These are phyloP conservation scores for Fusarium buxicola DNA, from an alignment of 2,329 filamentous ascomycete genomes.

Conservation along the genomic window DNA sequence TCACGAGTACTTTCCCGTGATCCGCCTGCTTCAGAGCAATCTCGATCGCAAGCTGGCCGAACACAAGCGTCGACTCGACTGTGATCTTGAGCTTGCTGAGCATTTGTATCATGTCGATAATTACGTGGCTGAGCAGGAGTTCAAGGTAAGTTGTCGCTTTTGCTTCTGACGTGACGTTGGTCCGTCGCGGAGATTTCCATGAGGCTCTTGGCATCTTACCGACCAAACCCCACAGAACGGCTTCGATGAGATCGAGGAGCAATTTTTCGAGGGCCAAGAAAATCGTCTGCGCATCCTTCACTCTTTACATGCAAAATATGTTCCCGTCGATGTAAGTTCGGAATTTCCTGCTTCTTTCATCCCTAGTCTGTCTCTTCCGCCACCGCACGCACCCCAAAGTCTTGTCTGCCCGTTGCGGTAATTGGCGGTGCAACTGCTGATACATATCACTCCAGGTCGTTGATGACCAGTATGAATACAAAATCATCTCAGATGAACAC, in stretches of 20 bases:
- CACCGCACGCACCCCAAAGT: slow-evolving; percentile 33
- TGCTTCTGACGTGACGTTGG: slow-evolving; percentile 33
- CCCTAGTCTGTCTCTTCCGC: slow-evolving; percentile 10
- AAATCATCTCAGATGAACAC: slow-evolving; percentile 58
- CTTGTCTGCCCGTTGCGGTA: slow-evolving; percentile 18
- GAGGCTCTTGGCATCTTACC: slow-evolving; percentile 36
- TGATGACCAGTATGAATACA: slow-evolving; percentile 60
- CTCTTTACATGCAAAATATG: slow-evolving; percentile 55
- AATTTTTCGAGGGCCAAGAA: slow-evolving; percentile 59
- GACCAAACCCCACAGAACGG: slow-evolving; percentile 50
- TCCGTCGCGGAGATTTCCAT: slow-evolving; percentile 37
- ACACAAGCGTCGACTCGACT: slow-evolving; percentile 49
- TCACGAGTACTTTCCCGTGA: slow-evolving; percentile 64
- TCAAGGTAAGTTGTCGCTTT: slow-evolving; percentile 51
- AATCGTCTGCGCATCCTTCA: slow-evolving; percentile 60
- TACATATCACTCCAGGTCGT: slow-evolving; percentile 48
- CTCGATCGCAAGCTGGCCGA: slow-evolving; percentile 49
- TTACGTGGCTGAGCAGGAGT: slow-evolving; percentile 52
- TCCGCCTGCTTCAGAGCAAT: slow-evolving; percentile 58
- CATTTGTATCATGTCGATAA: slow-evolving; percentile 51
- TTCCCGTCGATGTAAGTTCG: slow-evolving; percentile 63
- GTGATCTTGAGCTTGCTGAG: slow-evolving; percentile 54
- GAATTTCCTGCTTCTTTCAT: slow-evolving; percentile 18
- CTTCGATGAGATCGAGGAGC: slow-evolving; percentile 53
- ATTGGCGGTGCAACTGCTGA: slow-evolving; percentile 31